Conservation (phyloP, 2,329 filamentous ascomycete species). For the Aspergillus pseudonomiae region DNA sequence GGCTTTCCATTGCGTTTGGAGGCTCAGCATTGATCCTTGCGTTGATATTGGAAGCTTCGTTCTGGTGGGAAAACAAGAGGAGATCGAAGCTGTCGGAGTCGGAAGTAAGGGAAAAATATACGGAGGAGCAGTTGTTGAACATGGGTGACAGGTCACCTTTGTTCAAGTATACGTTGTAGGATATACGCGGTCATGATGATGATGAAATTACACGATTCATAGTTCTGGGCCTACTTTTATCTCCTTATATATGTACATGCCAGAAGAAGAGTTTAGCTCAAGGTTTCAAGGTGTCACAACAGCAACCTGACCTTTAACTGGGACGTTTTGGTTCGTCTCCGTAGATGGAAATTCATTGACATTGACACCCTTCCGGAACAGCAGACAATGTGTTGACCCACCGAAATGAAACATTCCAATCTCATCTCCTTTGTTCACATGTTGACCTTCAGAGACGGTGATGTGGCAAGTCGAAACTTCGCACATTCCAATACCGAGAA, state of each 20-base stretch:
- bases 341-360: constrained; percentile 32
- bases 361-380: constrained; percentile 55
- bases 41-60: constrained; percentile 23
- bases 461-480: constrained; percentile 76
- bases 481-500: constrained; percentile 74
- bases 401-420: constrained; percentile 81
- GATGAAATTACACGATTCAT: background rate
- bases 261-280: background rate
- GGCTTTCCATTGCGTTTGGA: constrained; percentile 23
- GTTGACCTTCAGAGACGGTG: constrained; percentile 67
- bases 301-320: constrained; percentile 31
- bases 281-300: constrained; percentile 4
- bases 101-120: constrained; percentile 38
- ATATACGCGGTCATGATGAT: background rate
- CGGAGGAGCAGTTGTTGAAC: constrained; percentile 43
- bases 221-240: background rate
- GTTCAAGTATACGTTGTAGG: constrained; percentile 40
- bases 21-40: constrained; percentile 35
- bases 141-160: constrained; percentile 48
- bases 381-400: constrained; percentile 69
- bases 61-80: constrained; percentile 22
- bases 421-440: constrained; percentile 69
- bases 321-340: constrained; percentile 28
- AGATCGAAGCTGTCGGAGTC: constrained; percentile 30
- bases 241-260: background rate